Evolutionary conservation across 2,329 filamentous ascomycete genomes (phyloP), one percentile per base, ranked within the genome.

Genomic region (Pseudocercospora fuligena): DNA sequence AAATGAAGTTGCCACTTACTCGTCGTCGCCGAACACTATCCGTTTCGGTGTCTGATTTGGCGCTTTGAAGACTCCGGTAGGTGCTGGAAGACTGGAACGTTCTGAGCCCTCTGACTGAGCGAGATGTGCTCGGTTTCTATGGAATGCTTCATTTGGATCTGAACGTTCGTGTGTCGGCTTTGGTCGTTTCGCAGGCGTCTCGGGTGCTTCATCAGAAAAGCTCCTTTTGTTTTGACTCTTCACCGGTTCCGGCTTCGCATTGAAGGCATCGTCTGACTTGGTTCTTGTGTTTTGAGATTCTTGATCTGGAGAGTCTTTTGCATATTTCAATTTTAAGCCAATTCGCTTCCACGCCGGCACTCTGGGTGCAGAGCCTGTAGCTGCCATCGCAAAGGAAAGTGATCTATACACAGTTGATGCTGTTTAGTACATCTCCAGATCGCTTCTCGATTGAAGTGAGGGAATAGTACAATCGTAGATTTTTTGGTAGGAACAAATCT

Each of bases 271-370:
- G 46, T 59, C n/a, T 25, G 29, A 16, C 59, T 60, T 31, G 60
- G 21, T 51, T 33, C 14, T 36, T n/a, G 53, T 66, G 29, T 56
- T 43, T 46, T 66, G 51, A 31, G 59, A 46, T 40, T 56, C 36
- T 25, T 69, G 59, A 27, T 64, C 63, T 23, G 71, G 29, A 31
- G 61, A 69, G 57, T 80, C 75, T 74, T 83, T 81, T 54, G 82
- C 81, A 74, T 83, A 83, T 76, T 88, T 89, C 72, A 87, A 79
- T 79, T 88, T 88, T 67, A 88, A 79, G 40, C 86, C 87, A 63
- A 88, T 78, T 74, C 84, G 81, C 75, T 88, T 88, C 86, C 86
- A 89, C 67, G 87, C 86, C 33, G 87, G 86, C 57, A 85, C 77
- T 53, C 70, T 66, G 33, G 70, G 72, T 74, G 73, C 63, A 63